Base-by-base conservation (phyloP, 495 filamentous ascomycete species). In the Aspergillus cristatus region DNA sequence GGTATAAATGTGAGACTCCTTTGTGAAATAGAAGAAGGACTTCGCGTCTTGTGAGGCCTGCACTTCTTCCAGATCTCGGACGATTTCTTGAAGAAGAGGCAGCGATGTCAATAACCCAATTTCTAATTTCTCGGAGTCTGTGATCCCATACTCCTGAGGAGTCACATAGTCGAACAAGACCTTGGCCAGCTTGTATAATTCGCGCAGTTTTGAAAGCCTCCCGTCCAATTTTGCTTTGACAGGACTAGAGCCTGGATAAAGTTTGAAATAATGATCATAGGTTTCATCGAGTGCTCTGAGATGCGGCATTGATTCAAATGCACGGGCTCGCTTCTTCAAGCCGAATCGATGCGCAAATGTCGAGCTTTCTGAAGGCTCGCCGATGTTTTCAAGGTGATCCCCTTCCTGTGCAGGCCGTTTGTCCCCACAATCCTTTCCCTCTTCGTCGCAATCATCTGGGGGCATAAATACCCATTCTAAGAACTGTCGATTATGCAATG, bases 401-500 rank as follows among this genome's bases (percentile, higher is more conserved):
- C 33, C 32, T 29, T 69, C 52, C 33, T 52, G 32, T 40, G 24
- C 33, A 35, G 24, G 12, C 18, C 51, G 60, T n/a, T 39, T 50
- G 7, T 63, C 62, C 17, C 53, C 45, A 5, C 54, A 51, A 10
- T 42, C 40, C 18, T 81, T 75, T 32, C 86, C 42, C 80, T 67
- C 67, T 75, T 79, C 47, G 55, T 72, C 53, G 66, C 84, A 34
- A 79, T 67, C 46, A 55, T 76, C 55, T 61, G 73, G 51, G 2
- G 91, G 93, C 42, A 86, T 94, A 52, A 98, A 97, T 2, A 95
- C 84, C 81, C 90, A 95, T 60, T 98, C 93, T n/a, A 98, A 65
- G 42, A 96, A 97, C 41, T 84, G 84, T 3, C 93, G 78, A 55
- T 98, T 98, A 57, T 98, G 91, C 16, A 98, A 72, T 2, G 93